These are phyloP conservation scores for Hemisphaericaspora xylofermentans DNA, from an alignment of 1,139 yeast species.

Conservation along the genomic window DNA sequence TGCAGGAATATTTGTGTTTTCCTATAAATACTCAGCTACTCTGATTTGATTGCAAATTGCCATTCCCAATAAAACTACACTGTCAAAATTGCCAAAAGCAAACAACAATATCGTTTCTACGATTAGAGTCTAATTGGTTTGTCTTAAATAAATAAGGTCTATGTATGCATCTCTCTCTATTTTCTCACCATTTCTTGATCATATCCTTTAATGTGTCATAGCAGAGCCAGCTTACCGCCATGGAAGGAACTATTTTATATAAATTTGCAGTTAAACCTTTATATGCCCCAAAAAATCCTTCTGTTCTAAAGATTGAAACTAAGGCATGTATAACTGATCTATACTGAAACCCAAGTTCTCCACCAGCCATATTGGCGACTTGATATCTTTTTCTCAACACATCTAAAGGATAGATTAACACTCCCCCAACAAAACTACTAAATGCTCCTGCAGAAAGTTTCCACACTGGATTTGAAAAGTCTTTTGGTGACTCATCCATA, in stretches of 20 bases:
- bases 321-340: constrained; percentile 72
- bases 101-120: too few species aligned
- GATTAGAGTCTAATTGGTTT: too few species aligned
- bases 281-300: constrained; percentile 81
- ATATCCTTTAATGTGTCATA: constrained; percentile 64
- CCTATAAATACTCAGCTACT: too few species aligned
- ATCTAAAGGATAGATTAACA: constrained; percentile 88
- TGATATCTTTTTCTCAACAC: constrained; percentile 86
- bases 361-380: constrained; percentile 80
- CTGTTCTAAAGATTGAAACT: constrained; percentile 60
- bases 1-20: constrained; percentile 6
- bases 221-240: constrained; percentile 93
- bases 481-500: constrained; percentile 36
- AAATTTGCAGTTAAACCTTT: constrained; percentile 87
- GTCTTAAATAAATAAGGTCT: constrained; percentile 1
- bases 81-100: too few species aligned
- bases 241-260: constrained; percentile 88
- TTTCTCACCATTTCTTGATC: constrained; percentile 33
- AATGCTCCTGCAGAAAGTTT: constrained; percentile 80
- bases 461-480: constrained; percentile 48
- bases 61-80: too few species aligned
- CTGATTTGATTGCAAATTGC: too few species aligned
- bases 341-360: constrained; percentile 79
- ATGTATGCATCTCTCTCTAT: constrained; percentile 4
- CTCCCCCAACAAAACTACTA: constrained; percentile 69